Evolutionary conservation across 768 basidiomycete genomes (phyloP).

Genomic region (Boletus coccyginus): DNA sequence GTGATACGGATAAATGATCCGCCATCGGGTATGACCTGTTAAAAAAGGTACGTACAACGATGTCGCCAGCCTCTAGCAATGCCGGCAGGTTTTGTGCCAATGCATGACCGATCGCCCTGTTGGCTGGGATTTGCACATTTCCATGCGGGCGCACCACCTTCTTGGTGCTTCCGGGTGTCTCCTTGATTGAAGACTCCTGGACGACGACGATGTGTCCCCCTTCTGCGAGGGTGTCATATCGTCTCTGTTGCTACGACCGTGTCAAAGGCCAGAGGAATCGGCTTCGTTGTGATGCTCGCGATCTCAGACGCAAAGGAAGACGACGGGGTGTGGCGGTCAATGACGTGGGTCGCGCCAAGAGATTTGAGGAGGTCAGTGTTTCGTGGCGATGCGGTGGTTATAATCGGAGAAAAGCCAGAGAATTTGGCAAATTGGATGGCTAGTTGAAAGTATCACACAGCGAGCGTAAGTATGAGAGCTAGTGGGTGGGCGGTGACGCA

Average conservation of each 20-base stretch:
- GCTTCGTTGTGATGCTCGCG: slow-evolving; percentile 8
- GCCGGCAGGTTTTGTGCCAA: slow-evolving; percentile 10
- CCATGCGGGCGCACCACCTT: slow-evolving; percentile 8
- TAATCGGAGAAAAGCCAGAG: slow-evolving; percentile 37
- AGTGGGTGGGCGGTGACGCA: slow-evolving; percentile 27
- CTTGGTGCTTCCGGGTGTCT: slow-evolving; percentile 16
- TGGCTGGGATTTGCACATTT: slow-evolving; percentile 7
- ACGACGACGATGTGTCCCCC: slow-evolving; percentile 30
- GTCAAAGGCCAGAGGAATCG: slow-evolving; percentile 23
- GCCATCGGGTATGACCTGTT: not conserved
- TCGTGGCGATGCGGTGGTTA: slow-evolving; percentile 38
- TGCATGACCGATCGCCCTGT: slow-evolving; percentile 14
- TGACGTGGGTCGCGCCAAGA: too few relatives aligned
- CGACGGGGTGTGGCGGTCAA: slow-evolving; percentile 12
- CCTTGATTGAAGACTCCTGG: slow-evolving; percentile 4
- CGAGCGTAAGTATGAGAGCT: slow-evolving; percentile 4
- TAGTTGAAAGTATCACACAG: not conserved
- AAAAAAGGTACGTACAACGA: slow-evolving; percentile 9
- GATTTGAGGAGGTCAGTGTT: slow-evolving; percentile 30
- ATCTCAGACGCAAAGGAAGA: slow-evolving; percentile 15
- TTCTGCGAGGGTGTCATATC: slow-evolving; percentile 29
- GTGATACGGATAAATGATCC: not conserved
- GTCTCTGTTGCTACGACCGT: slow-evolving; percentile 30
- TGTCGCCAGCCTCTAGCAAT: slow-evolving; percentile 14
- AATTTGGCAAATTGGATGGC: slow-evolving; percentile 36